Base-by-base conservation (phyloP, 306 rosid species). In the Purshia tridentata region DNA sequence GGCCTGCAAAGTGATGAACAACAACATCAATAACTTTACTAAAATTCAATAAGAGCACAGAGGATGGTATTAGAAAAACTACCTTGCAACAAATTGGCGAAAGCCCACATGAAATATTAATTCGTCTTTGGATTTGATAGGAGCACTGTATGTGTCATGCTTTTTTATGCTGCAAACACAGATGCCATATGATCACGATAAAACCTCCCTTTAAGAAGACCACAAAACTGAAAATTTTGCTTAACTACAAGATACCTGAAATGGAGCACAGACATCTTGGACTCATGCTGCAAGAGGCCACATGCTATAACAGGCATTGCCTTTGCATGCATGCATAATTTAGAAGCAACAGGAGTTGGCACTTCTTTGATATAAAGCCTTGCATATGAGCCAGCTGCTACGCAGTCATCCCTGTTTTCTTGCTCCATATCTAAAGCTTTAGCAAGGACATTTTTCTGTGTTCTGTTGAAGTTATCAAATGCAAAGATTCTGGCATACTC, bases 71-170 rank as follows among this genome's bases (percentile, higher is more conserved):
- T 61, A 54, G 55, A 72, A 18, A 66, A 60, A 59, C 60, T 81
- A 92, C 98, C 97, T 84, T 45, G 93, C 96, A 86, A 94, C 75
- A 81, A 91, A 94, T 75, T 91, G 99, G 67, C 99, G 97, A 86
- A 94, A 94, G 59, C 99, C 99, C 73, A 87, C 97, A 82, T 94
- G 91, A 79, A 94, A 94, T 69, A 91, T 68, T 47, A 94, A 76
- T 75, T 91, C 96, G 72, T 94, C 99, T 84, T 94, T 94, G 67
- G 96, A 77, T 83, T 88, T 94, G 76, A 94, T 85, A 59, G 99
- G 96, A 40, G 81, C 86, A 13, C 79, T 87, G 72, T 83, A 87
- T 40, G 87, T 65, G 61, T 94, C 98, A 15, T 85, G 89, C 86
- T 88, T 91, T 85, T 94, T 94, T 78, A 94, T 81, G 77, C 99